phyloP scores from a whole-genome alignment of 768 basidiomycete species.

The Xerocomellus amylosporus region DNA sequence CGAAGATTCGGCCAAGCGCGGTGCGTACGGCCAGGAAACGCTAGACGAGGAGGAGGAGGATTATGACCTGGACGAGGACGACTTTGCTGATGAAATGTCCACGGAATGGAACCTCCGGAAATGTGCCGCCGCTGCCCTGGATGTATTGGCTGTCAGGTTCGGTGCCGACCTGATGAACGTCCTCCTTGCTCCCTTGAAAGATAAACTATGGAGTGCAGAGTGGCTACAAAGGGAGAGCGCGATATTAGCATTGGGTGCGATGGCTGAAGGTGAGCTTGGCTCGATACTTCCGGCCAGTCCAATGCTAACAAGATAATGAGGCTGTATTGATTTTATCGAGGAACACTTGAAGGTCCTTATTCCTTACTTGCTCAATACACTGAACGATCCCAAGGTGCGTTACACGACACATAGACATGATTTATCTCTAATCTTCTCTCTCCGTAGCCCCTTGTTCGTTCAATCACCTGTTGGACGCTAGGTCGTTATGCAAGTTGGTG shows the following conservation, averaged over 20 bases:
- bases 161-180: conserved; percentile 86
- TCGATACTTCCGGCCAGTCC: not conserved
- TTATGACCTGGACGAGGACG: conserved; percentile 79
- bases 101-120: conserved; percentile 99
- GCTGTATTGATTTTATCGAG: conserved; percentile 94
- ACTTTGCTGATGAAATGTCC: conserved; percentile 91
- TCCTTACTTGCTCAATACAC: conserved; percentile 86
- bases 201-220: conserved; percentile 87
- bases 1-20: conserved; percentile 38
- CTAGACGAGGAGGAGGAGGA: conserved; percentile 86
- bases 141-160: conserved; percentile 94
- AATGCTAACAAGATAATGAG: conserved; percentile 39
- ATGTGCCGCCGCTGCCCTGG: conserved; percentile 95
- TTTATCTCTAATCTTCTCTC: conserved; percentile 1
- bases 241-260: conserved; percentile 93
- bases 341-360: conserved; percentile 92
- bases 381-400: conserved; percentile 87
- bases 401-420: not conserved
- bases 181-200: conserved; percentile 84
- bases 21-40: conserved; percentile 80
- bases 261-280: conserved; percentile 83
- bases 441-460: conserved; percentile 86
- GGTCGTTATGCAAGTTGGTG: conserved; percentile 98
- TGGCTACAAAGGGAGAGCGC: conserved; percentile 96
- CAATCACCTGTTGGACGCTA: conserved; percentile 99